phyloP scores from a whole-genome alignment of 352 stramenopile species.

The Elongisporangium undulatum region DNA sequence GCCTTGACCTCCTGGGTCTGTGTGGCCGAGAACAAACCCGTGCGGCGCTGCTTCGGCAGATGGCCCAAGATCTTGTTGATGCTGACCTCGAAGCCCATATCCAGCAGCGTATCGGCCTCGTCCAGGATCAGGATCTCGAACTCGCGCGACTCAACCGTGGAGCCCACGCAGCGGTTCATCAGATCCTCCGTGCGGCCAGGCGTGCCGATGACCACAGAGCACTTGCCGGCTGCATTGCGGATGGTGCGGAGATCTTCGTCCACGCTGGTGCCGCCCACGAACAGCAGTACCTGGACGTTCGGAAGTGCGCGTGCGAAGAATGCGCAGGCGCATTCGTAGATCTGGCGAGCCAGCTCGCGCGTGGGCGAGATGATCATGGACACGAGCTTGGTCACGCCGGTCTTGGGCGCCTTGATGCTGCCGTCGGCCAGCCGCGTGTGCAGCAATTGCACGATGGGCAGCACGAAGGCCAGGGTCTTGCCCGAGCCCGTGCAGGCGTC shows the following conservation, averaged over 20 bases:
- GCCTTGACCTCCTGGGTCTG: constrained; percentile 95
- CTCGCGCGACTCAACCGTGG: constrained; percentile 84
- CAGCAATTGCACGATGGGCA: constrained; percentile 93
- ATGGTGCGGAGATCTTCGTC: constrained; percentile 79
- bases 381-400: constrained; percentile 64
- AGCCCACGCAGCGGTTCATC: constrained; percentile 74
- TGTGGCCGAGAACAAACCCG: constrained; percentile 89
- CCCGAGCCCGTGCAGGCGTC: constrained; percentile 94
- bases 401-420: constrained; percentile 47
- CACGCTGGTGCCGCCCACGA: constrained; percentile 89
- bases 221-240: constrained; percentile 48
- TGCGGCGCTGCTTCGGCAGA: constrained; percentile 97
- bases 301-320: constrained; percentile 63
- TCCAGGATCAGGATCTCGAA: constrained; percentile 98
- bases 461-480: constrained; percentile 94
- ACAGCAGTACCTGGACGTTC: constrained; percentile 78
- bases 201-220: constrained; percentile 76
- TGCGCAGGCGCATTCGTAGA: constrained; percentile 62
- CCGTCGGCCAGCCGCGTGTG: constrained; percentile 54
- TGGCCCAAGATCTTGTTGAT: constrained; percentile 94
- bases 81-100: constrained; percentile 96
- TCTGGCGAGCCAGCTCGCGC: constrained; percentile 85
- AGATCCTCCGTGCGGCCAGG: constrained; percentile 86
- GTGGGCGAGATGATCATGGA: constrained; percentile 88
- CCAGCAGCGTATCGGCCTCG: constrained; percentile 98